Conservation (phyloP, 169 alveolate genomes). For the Plasmodium yoelii region DNA sequence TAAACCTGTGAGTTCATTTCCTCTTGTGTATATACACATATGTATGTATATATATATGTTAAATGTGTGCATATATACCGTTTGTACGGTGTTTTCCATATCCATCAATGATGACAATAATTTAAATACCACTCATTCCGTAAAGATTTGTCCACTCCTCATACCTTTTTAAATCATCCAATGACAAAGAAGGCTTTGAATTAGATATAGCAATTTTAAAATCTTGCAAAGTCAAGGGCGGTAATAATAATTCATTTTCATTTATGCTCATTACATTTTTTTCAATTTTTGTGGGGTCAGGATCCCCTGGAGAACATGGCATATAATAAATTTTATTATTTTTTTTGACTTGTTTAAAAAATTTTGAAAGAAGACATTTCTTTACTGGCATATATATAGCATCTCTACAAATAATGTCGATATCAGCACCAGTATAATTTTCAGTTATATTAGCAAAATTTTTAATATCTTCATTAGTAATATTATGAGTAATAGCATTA, state of each 20-base stretch:
- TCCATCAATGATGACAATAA: no score
- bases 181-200: slow-evolving; percentile 57
- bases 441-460: slow-evolving; percentile 81
- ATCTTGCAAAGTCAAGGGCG: slow-evolving; percentile 79
- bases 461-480: slow-evolving; percentile 85
- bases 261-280: slow-evolving; percentile 86
- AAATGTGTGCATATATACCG: no score
- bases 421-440: slow-evolving; percentile 84
- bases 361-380: slow-evolving; percentile 78
- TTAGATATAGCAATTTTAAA: slow-evolving; percentile 74
- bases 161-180: slow-evolving; percentile 79
- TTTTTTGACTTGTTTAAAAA: slow-evolving; percentile 79
- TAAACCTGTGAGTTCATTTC: no score
- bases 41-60: no score
- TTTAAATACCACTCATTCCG: slow-evolving; percentile 80
- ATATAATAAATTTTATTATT: slow-evolving; percentile 75
- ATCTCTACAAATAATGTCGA: slow-evolving; percentile 81
- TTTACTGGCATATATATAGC: slow-evolving; percentile 84
- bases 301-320: slow-evolving; percentile 89
- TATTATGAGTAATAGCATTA: slow-evolving; percentile 80
- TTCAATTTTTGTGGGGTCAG: slow-evolving; percentile 82
- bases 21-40: no score
- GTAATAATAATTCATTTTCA: slow-evolving; percentile 84
- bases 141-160: slow-evolving; percentile 85
- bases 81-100: no score